Base-by-base conservation (phyloP, 192 early-diverging fungal species). In the Coemansia sp. region DNA sequence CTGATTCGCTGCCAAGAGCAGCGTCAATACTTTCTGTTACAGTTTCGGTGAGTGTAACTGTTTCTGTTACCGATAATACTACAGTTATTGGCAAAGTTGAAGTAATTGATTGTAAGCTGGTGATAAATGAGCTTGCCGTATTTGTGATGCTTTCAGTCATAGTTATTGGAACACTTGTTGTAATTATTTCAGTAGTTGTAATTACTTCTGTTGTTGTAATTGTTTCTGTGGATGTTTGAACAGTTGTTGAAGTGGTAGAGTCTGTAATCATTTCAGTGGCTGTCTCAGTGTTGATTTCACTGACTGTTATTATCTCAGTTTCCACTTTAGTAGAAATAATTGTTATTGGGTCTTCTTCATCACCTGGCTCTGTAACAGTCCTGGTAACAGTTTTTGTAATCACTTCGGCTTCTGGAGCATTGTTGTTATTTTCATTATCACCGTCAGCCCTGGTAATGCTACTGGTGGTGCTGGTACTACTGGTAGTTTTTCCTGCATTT, bases 131-230 rank as follows among this genome's bases (percentile, higher is more conserved):
- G 12, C 52, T 54, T 15, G 6, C 52, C 9, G 52, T 54, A 12
- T 54, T 28, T 7, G 52, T 54, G n/a, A 28, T n/a, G 26, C 12
- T 54, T 28, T 31, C 25, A 2, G 52, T 54, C 23, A 31, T 8
- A 1, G 52, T 54, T 12, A 25, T 28, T 31, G 52, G 15, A 5
- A 54, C 52, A 15, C 26, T 54, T 14, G 52, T 31, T 26, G 40
- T 42, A 14, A n/a, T 15, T 42, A 54, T 11, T 54, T 54, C 52
- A 15, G 52, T 54, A 25, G 52, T 54, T 14, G 52, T 54, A 26
- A n/a, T 15, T 5, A 28, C 28, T 26, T 21, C 15, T 34, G 52
- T 25, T 17, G 23, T 25, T 10, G 23, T 54, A 3, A 54, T 25
- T 5, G 52, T 28, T 7, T 28, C 52, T 5, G 52, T 54, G 26